Evolutionary conservation across 2,329 filamentous ascomycete genomes (phyloP).

Genomic region (Aspergillus sp.): DNA sequence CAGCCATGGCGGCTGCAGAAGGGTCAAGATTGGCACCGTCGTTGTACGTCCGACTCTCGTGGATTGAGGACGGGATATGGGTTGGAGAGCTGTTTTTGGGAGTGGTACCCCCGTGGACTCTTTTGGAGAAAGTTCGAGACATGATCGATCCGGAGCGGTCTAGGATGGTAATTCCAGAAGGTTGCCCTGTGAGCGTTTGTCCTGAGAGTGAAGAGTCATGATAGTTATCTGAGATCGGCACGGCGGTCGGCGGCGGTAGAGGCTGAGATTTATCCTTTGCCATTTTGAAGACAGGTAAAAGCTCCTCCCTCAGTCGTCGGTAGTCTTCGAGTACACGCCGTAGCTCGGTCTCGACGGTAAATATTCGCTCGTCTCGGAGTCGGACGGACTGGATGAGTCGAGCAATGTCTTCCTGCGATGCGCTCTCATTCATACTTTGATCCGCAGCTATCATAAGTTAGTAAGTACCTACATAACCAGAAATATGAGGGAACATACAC

Average conservation of each 20-base stretch:
- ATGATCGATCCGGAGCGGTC: constrained; percentile 55
- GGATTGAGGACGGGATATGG: constrained; percentile 63
- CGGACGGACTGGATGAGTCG: constrained; percentile 86
- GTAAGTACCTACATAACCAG: constrained; percentile 13
- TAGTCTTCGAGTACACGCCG: constrained; percentile 85
- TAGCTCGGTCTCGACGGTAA: constrained; percentile 77
- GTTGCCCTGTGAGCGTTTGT: constrained; percentile 38
- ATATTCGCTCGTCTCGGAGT: constrained; percentile 86
- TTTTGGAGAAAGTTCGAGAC: constrained; percentile 73
- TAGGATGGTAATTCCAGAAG: constrained; percentile 29
- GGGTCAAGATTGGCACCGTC: constrained; percentile 61
- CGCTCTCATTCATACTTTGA: constrained; percentile 80
- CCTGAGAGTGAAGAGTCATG: constrained; percentile 22
- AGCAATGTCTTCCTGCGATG: constrained; percentile 90
- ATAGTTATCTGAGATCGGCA: constrained; percentile 23
- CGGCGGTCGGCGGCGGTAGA: constrained; percentile 60
- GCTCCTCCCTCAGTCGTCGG: constrained; percentile 81
- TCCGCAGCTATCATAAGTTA: constrained; percentile 69
- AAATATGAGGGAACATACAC: constrained; percentile 59
- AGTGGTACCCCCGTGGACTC: constrained; percentile 65
- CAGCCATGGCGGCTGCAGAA: constrained; percentile 65
- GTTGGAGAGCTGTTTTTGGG: constrained; percentile 78
- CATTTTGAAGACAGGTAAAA: constrained; percentile 84
- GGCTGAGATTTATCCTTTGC: constrained; percentile 91
- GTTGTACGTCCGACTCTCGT: constrained; percentile 62